Evolutionary conservation across 768 basidiomycete genomes (phyloP), one percentile per base, ranked within the genome.

Genomic region (Leccinum incarnatum): DNA sequence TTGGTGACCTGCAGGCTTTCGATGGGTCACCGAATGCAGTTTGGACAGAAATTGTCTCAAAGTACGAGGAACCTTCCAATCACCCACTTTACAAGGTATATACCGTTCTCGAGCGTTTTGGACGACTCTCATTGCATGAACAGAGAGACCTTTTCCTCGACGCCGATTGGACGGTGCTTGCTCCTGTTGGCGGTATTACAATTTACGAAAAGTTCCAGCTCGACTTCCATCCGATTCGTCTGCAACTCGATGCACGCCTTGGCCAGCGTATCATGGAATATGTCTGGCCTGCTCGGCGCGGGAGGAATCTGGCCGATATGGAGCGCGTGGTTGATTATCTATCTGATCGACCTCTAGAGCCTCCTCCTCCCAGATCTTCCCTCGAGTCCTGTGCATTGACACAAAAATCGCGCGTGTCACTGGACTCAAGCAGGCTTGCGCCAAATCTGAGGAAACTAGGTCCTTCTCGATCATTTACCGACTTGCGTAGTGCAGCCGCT

Each of bases 181-280:
- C 93, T 1, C 91, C 94, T 15, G 94, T 98, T 23, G 95, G 94
- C 19, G 95, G 95, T 12, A 97, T 98, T 63, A 84, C 88, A 2
- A 91, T 97, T 62, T 88, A 93, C 70, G 87, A 93, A 70, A 78
- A 81, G 29, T 91, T 97, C 64, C 85, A 90, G 62, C 75, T 96
- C 36, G 82, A 84, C 27, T 77, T 97, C 45, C 93, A 95, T 71
- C 95, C 95, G 0, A 80, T 98, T 64, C 85, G 88, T 30, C 79
- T 97, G 7, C 91, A 93, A 63, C 80, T 98, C 51, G 95, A 98
- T 72, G 86, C 91, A 27, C 82, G 81, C 62, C 81, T 95, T 29
- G 94, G 93, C 9, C 81, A 81, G 19, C 80, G 85, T 56, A 88
- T 98, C 57, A 85, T 93, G 83, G 89, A 91, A 68, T 98, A 98